Percentiles rank a stretch among this genome's conserved stretches.
phyloP scores from a whole-genome alignment of 305 asterid species.

The Caryopteris hybrid region DNA sequence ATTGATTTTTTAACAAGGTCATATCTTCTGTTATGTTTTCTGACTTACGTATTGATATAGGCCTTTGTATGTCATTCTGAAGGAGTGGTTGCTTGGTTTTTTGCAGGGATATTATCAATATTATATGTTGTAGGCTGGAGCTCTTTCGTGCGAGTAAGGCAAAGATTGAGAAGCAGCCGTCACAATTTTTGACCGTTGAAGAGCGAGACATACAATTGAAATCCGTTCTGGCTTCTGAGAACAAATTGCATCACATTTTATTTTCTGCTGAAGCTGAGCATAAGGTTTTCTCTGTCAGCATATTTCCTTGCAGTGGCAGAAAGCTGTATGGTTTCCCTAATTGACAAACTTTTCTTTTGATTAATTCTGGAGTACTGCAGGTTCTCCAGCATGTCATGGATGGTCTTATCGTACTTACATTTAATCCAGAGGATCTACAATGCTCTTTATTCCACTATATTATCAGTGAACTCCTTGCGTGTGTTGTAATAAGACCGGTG shows the following conservation, averaged over 20 bases:
- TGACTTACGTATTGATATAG: conserved; percentile 5
- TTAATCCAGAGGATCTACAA: conserved; percentile 73
- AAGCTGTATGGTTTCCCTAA: conserved; percentile 16
- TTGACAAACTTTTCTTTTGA: conserved; percentile 20
- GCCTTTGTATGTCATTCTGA: conserved; percentile 18
- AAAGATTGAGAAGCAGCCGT: conserved; percentile 56
- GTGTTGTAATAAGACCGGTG: conserved; percentile 88
- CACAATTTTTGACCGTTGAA: conserved; percentile 52
- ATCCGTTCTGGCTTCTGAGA: conserved; percentile 67
- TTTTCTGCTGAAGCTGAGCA: conserved; percentile 98
- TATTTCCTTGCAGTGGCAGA: conserved; percentile 16
- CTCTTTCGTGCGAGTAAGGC: conserved; percentile 67
- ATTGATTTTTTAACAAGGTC: conserved; percentile 93
- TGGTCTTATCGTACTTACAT: conserved; percentile 75
- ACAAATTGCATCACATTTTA: conserved; percentile 85
- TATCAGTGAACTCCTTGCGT: conserved; percentile 86
- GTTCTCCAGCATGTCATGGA: conserved; percentile 97
- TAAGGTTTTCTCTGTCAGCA: conserved; percentile 48
- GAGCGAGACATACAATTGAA: conserved; percentile 71
- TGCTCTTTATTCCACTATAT: conserved; percentile 79
- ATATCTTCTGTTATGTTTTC: conserved; percentile 18
- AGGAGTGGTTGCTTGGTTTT: conserved; percentile 25
- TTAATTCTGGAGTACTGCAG: conserved; percentile 43
- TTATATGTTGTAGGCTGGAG: conserved; percentile 67
- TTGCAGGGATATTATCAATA: conserved; percentile 71